A percentile compares a stretch with the other conserved stretches of the same genome.
phyloP scores from a whole-genome alignment of 352 stramenopile genomes.

The Globisporangium takayamanum region DNA sequence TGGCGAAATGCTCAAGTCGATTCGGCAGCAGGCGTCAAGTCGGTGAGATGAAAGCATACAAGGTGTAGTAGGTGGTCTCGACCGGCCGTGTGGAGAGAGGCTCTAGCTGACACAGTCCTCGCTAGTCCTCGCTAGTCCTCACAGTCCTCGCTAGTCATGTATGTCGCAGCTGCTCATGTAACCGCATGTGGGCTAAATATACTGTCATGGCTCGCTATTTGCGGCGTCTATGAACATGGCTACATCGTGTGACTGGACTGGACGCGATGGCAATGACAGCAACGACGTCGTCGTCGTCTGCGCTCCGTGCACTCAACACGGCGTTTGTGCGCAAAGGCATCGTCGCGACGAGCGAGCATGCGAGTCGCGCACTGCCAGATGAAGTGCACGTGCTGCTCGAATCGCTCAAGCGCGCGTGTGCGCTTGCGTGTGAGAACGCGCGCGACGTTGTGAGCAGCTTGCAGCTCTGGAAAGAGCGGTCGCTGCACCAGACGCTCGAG shows the following conservation, averaged over 20 bases:
- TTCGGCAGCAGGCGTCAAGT: not conserved
- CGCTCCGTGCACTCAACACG: slow-evolving; percentile 21
- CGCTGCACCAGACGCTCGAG: slow-evolving; percentile 45
- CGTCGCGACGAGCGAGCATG: slow-evolving; percentile 10
- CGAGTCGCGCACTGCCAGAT: not conserved
- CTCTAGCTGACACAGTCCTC: no score
- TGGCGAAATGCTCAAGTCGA: slow-evolving; percentile 3
- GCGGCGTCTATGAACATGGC: no score
- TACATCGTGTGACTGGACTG: no score
- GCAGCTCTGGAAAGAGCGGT: slow-evolving; percentile 61
- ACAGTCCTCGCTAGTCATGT: no score
- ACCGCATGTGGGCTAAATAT: no score
- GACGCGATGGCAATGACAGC: slow-evolving; percentile 1
- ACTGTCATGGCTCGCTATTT: no score
- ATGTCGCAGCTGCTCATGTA: no score
- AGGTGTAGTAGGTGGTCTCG: no score
- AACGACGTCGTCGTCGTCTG: not conserved
- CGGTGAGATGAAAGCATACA: no score
- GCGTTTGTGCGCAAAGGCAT: slow-evolving; percentile 32
- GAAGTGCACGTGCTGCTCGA: slow-evolving; percentile 14
- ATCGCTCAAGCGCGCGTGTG: slow-evolving; percentile 15
- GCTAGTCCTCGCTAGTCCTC: no score
- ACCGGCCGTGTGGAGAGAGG: no score
- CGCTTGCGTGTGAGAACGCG: slow-evolving; percentile 10
- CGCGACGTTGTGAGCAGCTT: slow-evolving; percentile 19